Percentiles rank a stretch among this genome's conserved stretches.
These are phyloP conservation scores for Sclerotinia glacialis DNA, from an alignment of 2,329 filamentous ascomycete genomes.

Conservation along the genomic window DNA sequence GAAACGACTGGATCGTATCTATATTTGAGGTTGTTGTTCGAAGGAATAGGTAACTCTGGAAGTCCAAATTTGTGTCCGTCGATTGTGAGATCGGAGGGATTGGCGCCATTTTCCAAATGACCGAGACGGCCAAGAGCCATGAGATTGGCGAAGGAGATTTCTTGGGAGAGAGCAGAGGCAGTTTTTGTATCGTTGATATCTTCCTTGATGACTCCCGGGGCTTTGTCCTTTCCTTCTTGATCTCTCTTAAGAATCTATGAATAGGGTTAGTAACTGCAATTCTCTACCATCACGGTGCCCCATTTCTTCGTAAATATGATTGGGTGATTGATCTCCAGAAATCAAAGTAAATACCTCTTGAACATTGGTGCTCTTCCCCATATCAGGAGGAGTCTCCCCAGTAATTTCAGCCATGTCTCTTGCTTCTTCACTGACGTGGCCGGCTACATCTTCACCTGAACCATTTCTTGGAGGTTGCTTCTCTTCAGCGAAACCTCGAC, in stretches of 20 bases:
- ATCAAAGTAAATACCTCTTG: conserved; percentile 53
- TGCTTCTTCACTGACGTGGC: conserved; percentile 64
- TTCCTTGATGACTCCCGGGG: conserved; percentile 65
- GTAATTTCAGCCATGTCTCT: conserved; percentile 57
- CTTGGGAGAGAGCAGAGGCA: conserved; percentile 20
- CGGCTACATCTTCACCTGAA: conserved; percentile 52
- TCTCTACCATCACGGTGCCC: conserved; percentile 28
- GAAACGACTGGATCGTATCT: conserved; percentile 82
- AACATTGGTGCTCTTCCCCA: conserved; percentile 64
- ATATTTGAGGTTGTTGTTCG: conserved; percentile 63
- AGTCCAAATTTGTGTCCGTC: conserved; percentile 64
- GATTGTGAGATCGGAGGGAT: conserved; percentile 28
- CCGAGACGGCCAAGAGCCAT: conserved; percentile 35
- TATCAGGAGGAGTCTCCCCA: conserved; percentile 56
- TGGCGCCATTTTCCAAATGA: conserved; percentile 35
- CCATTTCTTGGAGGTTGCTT: conserved; percentile 39
- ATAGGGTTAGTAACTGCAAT: conserved; percentile 23
- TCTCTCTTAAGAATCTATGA: conserved; percentile 62
- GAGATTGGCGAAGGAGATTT: conserved; percentile 38
- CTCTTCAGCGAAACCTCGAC: conserved; percentile 37
- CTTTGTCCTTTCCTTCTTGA: conserved; percentile 57
- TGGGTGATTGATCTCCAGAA: background rate
- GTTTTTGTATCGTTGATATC: conserved; percentile 42
- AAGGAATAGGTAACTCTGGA: conserved; percentile 64
- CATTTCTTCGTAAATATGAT: background rate